Evolutionary conservation across 352 stramenopile species (phyloP), one percentile per base, ranked within the genome.

Genomic region (Phytophthora pinifolia): DNA sequence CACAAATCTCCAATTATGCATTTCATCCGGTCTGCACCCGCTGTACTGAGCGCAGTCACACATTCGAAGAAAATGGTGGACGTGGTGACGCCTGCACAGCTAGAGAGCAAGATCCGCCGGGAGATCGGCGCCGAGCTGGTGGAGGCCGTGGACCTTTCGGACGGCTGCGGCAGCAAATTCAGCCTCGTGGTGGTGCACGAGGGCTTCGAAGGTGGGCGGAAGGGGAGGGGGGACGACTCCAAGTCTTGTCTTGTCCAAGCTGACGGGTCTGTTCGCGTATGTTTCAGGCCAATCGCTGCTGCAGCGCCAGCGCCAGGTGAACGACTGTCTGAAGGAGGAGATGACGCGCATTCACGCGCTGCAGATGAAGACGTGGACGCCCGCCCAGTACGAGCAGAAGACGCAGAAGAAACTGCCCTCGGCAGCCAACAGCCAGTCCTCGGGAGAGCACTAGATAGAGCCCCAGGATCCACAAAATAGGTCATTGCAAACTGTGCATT

Each of bases 361-460:
- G 53, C 79, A 89, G 54, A 90, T 93, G 80, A 91, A 91, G 70
- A 93, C 80, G 29, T 93, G 83, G 83, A 93, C 83, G 53, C 75
- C 76, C 13, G 65, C 63, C 53, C 83, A 93, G 70, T 93, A 91
- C 62, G 74, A 86, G 62, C 76, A 89, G 51, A 90, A 90, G 76
- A 91, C 79, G 64, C 65, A 84, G 46, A 70, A 86, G 65, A 63
- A 73, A 25, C 34, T 85, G 65, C 70, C 77, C 22, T 36, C 18
- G 18, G 29, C 63, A 34, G 56, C 32, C 34, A 50, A 56, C 43
- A 75, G 50, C 22, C 72, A 89, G 65, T 71, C 70, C 13, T 70
- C 74, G 25, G 74, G 62, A 22, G 78, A 88, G 50, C 72, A 86
- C 49, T 88, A 84, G 48, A 45, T 88, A 84, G 48, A 45, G 7